phyloP scores from a whole-genome alignment of 176 grass and related monocot species.

The Oryza glumipatula region DNA sequence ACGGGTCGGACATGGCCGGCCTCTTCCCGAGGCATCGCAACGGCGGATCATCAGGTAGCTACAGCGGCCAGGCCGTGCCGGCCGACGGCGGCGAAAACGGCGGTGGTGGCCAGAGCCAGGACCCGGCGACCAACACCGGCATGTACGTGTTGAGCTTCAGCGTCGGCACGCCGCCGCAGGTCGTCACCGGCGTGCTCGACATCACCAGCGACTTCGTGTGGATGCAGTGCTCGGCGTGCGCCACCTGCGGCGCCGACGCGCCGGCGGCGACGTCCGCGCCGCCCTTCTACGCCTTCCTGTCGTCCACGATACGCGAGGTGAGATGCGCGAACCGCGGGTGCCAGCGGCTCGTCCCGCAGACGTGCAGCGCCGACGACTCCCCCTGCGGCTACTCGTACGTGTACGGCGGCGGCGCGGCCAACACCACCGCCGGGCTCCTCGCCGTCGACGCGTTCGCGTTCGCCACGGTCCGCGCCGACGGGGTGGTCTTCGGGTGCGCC shows the following conservation, averaged over 20 bases:
- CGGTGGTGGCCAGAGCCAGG: not conserved
- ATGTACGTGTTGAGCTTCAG: conserved; percentile 3
- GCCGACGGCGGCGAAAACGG: too few relatives aligned
- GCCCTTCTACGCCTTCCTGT: not conserved
- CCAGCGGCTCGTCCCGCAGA: conserved; percentile 6
- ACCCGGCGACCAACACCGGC: conserved; percentile 12
- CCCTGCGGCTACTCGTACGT: not conserved
- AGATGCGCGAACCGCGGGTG: not conserved
- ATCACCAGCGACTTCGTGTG: conserved; percentile 34
- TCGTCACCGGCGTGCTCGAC: not conserved
- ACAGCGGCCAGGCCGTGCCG: not conserved
- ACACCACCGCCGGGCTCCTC: not conserved
- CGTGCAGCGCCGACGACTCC: not conserved
- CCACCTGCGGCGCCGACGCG: not conserved
- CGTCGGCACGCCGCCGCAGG: not conserved
- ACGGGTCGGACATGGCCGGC: conserved; percentile 25
- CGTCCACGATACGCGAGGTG: not conserved
- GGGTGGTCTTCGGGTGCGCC: not conserved
- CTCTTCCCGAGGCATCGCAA: not conserved
- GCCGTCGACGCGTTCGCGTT: conserved; percentile 7
- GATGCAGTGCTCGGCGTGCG: not conserved
- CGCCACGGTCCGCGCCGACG: not conserved
- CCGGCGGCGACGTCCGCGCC: not conserved
- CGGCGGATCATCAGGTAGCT: too few relatives aligned
- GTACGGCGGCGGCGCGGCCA: not conserved